phyloP scores from a whole-genome alignment of 441 rosid species.

The Metrosideros polymorpha region DNA sequence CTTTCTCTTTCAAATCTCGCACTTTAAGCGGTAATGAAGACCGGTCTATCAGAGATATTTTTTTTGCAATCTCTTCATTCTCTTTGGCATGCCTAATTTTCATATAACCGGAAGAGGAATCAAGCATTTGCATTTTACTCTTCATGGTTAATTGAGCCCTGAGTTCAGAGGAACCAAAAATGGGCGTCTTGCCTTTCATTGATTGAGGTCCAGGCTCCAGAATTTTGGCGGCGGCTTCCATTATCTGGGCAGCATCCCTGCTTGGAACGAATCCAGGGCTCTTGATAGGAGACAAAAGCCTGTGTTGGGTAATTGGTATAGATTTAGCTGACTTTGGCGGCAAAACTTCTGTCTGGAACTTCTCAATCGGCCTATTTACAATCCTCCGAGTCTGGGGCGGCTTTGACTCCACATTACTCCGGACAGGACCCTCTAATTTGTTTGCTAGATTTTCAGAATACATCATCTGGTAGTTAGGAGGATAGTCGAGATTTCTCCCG shows the following conservation, averaged over 20 bases:
- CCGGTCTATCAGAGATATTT: constrained; percentile 26
- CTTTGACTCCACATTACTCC: constrained; percentile 26
- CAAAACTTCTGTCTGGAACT: constrained; percentile 82
- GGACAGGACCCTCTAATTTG: constrained; percentile 30
- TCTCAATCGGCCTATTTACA: constrained; percentile 62
- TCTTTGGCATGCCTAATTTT: constrained; percentile 62
- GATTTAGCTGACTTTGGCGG: constrained; percentile 96
- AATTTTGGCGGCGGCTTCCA: constrained; percentile 96
- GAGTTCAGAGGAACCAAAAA: constrained; percentile 30
- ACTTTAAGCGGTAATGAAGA: constrained; percentile 24
- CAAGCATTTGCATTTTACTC: constrained; percentile 28
- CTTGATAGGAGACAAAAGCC: constrained; percentile 92
- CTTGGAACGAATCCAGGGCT: constrained; percentile 76
- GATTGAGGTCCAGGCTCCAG: constrained; percentile 53
- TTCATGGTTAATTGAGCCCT: constrained; percentile 38
- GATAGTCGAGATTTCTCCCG: constrained; percentile 43
- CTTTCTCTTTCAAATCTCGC: constrained; percentile 49
- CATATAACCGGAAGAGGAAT: constrained; percentile 49
- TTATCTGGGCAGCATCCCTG: constrained; percentile 78
- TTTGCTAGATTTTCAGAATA: constrained; percentile 47
- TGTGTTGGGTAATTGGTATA: constrained; percentile 81
- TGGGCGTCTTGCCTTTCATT: not conserved
- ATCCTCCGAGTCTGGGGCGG: constrained; percentile 20
- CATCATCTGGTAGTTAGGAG: constrained; percentile 31
- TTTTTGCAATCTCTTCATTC: constrained; percentile 57